Percentiles rank a stretch among this genome's conserved stretches.
Evolutionary conservation across 2,329 filamentous ascomycete species (phyloP).

Genomic region (Aspergillus awamori): DNA sequence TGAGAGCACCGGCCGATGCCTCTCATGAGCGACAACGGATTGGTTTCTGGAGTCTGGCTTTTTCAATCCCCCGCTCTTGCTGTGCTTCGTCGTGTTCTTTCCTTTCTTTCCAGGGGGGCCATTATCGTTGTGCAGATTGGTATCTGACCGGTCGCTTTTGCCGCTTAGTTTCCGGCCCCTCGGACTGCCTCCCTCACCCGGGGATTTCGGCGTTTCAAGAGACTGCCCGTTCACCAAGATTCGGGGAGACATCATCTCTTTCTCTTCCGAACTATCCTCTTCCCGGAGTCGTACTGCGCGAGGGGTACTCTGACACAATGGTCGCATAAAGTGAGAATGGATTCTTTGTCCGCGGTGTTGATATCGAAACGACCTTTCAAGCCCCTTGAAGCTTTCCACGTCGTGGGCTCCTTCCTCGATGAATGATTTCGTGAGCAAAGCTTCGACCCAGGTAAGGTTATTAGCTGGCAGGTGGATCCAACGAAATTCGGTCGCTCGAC

Average conservation of each 20-base stretch:
- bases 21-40: slow-evolving; percentile 38
- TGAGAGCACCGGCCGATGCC: slow-evolving; percentile 39
- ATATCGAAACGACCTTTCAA: slow-evolving; percentile 64
- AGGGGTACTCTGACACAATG: slow-evolving; percentile 57
- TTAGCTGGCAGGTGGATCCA: slow-evolving; percentile 60
- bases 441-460: slow-evolving; percentile 63
- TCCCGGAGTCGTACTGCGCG: slow-evolving; percentile 32
- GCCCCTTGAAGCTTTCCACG: slow-evolving; percentile 64
- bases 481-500: slow-evolving; percentile 53
- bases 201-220: slow-evolving; percentile 18
- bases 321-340: slow-evolving; percentile 66
- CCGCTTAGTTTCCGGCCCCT: slow-evolving; percentile 29
- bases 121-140: slow-evolving; percentile 31
- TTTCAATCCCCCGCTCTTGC: slow-evolving; percentile 27
- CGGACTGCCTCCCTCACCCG: slow-evolving; percentile 10
- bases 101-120: slow-evolving; percentile 31
- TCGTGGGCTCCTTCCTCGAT: slow-evolving; percentile 65
- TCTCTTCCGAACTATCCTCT: slow-evolving; percentile 37
- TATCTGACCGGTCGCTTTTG: slow-evolving; percentile 30
- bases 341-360: slow-evolving; percentile 62
- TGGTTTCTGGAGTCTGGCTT: slow-evolving; percentile 34
- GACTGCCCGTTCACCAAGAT: slow-evolving; percentile 28
- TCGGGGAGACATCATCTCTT: slow-evolving; percentile 16
- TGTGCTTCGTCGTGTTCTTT: slow-evolving; percentile 31
- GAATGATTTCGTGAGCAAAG: slow-evolving; percentile 65